Evolutionary conservation across 2,329 filamentous ascomycete species (phyloP).

Genomic region (Echinosphaeria canescens): DNA sequence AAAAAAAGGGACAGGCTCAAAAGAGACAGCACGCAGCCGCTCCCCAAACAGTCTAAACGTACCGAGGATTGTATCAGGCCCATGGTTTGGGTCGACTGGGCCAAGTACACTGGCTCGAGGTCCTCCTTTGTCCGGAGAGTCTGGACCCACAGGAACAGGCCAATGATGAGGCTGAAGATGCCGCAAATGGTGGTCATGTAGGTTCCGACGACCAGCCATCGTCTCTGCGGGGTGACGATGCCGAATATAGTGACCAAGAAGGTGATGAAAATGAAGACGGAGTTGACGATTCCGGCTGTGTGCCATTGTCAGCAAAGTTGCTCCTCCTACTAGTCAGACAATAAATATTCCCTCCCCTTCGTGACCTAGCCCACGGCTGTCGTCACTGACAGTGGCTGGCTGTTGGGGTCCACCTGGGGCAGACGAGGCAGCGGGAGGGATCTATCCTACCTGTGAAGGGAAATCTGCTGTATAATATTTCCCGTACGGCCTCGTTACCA

Average conservation of each 20-base stretch:
- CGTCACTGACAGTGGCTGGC: too few species aligned
- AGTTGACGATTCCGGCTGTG: conserved; percentile 47
- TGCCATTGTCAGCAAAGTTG: conserved; percentile 1
- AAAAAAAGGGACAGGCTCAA: too few species aligned
- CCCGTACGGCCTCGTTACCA: conserved; percentile 24
- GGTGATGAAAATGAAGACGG: conserved; percentile 46
- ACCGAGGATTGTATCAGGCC: conserved; percentile 50
- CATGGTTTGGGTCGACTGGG: conserved; percentile 33
- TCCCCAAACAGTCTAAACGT: too few species aligned
- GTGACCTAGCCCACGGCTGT: too few species aligned
- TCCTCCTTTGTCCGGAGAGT: conserved; percentile 46
- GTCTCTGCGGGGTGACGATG: conserved; percentile 42
- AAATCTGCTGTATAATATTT: conserved; percentile 28
- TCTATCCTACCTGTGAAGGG: conserved; percentile 21
- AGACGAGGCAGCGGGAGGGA: not conserved
- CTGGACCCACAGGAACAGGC: conserved; percentile 48
- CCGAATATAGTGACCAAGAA: conserved; percentile 51
- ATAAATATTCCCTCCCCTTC: too few species aligned
- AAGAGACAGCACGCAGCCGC: too few species aligned
- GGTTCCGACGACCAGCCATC: conserved; percentile 48
- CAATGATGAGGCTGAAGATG: conserved; percentile 42
- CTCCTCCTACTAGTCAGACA: too few species aligned
- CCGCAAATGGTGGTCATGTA: conserved; percentile 40
- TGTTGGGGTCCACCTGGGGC: too few species aligned
- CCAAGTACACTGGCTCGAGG: conserved; percentile 36